Percentiles rank a stretch among this genome's conserved stretches.
These are phyloP conservation scores for Coemansia sp. DNA, from an alignment of 192 early-diverging fungal genomes.

Conservation along the genomic window DNA sequence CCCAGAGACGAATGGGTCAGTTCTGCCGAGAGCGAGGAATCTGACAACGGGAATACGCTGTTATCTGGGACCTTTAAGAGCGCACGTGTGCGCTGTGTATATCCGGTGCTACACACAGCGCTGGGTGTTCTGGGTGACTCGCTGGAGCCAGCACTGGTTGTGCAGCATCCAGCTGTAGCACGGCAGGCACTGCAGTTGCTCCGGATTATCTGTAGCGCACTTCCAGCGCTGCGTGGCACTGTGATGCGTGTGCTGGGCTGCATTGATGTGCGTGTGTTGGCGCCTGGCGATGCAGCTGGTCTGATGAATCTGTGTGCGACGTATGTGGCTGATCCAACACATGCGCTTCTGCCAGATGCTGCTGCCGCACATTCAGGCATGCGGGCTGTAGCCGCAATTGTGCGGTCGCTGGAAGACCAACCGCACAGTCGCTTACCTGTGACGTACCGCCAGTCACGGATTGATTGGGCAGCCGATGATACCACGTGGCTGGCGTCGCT, in stretches of 20 bases:
- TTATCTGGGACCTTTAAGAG: conserved; percentile 9
- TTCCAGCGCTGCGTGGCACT: conserved; percentile 24
- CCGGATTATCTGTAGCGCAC: conserved; percentile 37
- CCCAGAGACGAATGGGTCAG: not conserved
- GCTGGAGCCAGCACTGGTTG: conserved; percentile 19
- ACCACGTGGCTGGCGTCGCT: conserved; percentile 5
- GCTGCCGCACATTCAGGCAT: not conserved
- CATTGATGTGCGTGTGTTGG: conserved; percentile 17
- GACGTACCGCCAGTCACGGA: not conserved
- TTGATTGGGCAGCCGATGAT: not conserved
- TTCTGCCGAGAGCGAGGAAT: not conserved
- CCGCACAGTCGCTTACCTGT: not conserved
- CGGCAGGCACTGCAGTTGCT: conserved; percentile 23
- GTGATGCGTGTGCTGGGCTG: conserved; percentile 26
- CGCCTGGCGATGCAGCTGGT: conserved; percentile 17
- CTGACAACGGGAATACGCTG: not conserved
- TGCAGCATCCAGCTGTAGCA: conserved; percentile 32
- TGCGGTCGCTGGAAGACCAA: not conserved
- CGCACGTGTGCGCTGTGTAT: conserved; percentile 22
- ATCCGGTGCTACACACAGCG: conserved; percentile 15
- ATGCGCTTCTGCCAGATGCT: not conserved
- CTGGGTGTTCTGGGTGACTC: conserved; percentile 28
- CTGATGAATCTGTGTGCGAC: conserved; percentile 18
- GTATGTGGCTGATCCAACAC: conserved; percentile 15
- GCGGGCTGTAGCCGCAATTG: not conserved